Conservation (phyloP, 2,329 filamentous ascomycete genomes). For the Talaromyces sp. region DNA sequence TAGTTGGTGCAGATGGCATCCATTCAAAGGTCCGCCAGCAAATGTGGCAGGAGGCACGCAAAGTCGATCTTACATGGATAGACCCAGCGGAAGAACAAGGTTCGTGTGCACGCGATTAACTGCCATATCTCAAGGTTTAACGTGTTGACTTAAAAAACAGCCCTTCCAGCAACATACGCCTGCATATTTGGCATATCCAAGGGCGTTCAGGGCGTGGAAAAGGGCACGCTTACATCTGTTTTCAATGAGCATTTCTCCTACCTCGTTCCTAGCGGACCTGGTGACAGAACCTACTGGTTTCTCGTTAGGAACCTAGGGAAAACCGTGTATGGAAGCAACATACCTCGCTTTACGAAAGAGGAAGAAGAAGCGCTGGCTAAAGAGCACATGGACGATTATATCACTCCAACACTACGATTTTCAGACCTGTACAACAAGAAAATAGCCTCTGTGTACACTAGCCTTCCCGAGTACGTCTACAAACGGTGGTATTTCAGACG, state of each 20-base stretch:
- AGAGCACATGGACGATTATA: slow-evolving; percentile 13
- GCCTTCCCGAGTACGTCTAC: slow-evolving; percentile 17
- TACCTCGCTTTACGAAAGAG: slow-evolving; percentile 17
- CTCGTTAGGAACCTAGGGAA: slow-evolving; percentile 16
- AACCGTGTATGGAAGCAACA: slow-evolving; percentile 14
- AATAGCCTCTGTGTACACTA: slow-evolving; percentile 11
- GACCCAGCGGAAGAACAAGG: slow-evolving; percentile 13
- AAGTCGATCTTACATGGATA: slow-evolving; percentile 13
- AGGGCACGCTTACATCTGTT: slow-evolving; percentile 11
- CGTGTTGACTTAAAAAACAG: background rate
- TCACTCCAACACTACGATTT: slow-evolving; percentile 17
- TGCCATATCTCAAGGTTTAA: background rate
- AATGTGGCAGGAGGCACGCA: slow-evolving; percentile 23
- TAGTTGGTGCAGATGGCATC: slow-evolving; percentile 40
- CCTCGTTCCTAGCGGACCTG: slow-evolving; percentile 15
- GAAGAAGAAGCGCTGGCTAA: slow-evolving; percentile 15
- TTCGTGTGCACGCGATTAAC: background rate
- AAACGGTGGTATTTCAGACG: slow-evolving; percentile 5
- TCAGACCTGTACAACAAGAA: slow-evolving; percentile 16
- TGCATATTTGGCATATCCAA: slow-evolving; percentile 23
- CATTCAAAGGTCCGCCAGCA: slow-evolving; percentile 32
- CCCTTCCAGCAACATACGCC: slow-evolving; percentile 18
- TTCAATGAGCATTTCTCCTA: slow-evolving; percentile 17
- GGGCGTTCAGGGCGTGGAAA: slow-evolving; percentile 11
- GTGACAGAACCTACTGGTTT: slow-evolving; percentile 20